Conservation (phyloP, 2,329 filamentous ascomycete species). For the Verticillium klebahnii region DNA sequence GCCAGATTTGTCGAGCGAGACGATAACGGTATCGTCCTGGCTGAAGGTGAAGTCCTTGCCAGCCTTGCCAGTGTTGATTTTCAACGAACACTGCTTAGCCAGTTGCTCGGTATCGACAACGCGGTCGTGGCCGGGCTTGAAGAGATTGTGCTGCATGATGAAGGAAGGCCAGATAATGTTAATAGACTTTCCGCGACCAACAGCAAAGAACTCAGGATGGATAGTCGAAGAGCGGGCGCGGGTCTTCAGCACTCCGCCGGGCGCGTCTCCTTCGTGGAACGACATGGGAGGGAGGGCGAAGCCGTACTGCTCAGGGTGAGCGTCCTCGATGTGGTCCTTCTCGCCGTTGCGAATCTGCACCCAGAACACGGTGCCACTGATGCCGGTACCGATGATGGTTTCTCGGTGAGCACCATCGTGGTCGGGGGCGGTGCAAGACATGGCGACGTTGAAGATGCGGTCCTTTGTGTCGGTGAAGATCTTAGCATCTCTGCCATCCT, state of each 20-base stretch:
- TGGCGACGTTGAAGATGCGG: slow-evolving; percentile 88
- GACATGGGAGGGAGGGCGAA: slow-evolving; percentile 86
- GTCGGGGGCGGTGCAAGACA: slow-evolving; percentile 64
- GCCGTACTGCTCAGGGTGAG: slow-evolving; percentile 76
- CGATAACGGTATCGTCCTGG: slow-evolving; percentile 90
- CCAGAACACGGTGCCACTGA: slow-evolving; percentile 98
- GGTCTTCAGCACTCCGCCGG: slow-evolving; percentile 91
- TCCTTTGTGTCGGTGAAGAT: slow-evolving; percentile 89
- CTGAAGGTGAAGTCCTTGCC: slow-evolving; percentile 98
- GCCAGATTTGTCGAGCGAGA: slow-evolving; percentile 94
- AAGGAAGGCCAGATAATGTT: slow-evolving; percentile 74
- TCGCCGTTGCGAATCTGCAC: slow-evolving; percentile 71
- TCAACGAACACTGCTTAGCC: slow-evolving; percentile 79
- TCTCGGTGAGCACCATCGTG: slow-evolving; percentile 60
- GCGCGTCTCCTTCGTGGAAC: slow-evolving; percentile 82
- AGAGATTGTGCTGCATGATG: slow-evolving; percentile 57
- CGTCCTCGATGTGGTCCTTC: slow-evolving; percentile 74
- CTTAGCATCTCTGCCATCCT: slow-evolving; percentile 86
- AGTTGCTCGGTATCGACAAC: slow-evolving; percentile 85
- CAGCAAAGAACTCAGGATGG: slow-evolving; percentile 90
- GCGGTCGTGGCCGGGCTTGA: slow-evolving; percentile 60
- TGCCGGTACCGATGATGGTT: slow-evolving; percentile 84
- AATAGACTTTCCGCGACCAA: slow-evolving; percentile 93
- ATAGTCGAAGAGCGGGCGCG: slow-evolving; percentile 84
- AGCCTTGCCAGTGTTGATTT: slow-evolving; percentile 95